phyloP scores from a whole-genome alignment of 192 early-diverging fungal species.

The Gonapodya prolifera region DNA sequence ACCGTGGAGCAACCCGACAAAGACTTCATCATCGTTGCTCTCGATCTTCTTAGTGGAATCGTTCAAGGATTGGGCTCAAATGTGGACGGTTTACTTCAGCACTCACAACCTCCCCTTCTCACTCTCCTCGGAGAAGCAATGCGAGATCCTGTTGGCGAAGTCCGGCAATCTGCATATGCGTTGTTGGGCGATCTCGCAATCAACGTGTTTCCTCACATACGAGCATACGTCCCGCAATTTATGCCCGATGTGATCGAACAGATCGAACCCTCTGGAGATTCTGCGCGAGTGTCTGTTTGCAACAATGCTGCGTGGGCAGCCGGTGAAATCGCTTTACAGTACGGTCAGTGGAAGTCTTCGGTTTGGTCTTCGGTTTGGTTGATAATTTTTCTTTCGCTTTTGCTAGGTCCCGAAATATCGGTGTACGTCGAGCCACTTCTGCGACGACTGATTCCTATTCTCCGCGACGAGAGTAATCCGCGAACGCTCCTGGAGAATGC shows the following conservation, averaged over 20 bases:
- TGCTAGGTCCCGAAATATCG: slow-evolving; percentile 56
- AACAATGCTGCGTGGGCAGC: slow-evolving; percentile 98
- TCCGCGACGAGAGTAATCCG: slow-evolving; percentile 52
- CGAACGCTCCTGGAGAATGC: slow-evolving; percentile 85
- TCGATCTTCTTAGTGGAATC: slow-evolving; percentile 90
- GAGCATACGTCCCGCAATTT: slow-evolving; percentile 65
- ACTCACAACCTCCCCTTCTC: slow-evolving; percentile 55
- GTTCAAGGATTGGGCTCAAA: slow-evolving; percentile 75
- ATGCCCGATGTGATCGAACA: slow-evolving; percentile 63
- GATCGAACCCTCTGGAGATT: slow-evolving; percentile 61
- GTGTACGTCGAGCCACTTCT: slow-evolving; percentile 71
- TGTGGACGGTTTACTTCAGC: slow-evolving; percentile 62
- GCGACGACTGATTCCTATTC: slow-evolving; percentile 69
- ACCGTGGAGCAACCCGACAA: slow-evolving; percentile 65
- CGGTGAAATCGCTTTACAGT: slow-evolving; percentile 90
- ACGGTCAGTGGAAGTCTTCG: slow-evolving; percentile 20
- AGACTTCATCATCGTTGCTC: slow-evolving; percentile 91
- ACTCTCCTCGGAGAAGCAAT: slow-evolving; percentile 73
- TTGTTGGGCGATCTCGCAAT: slow-evolving; percentile 96
- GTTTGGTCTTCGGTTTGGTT: background rate
- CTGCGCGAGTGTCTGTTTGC: slow-evolving; percentile 60
- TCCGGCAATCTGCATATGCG: slow-evolving; percentile 91
- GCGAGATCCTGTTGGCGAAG: slow-evolving; percentile 58
- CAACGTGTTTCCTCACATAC: slow-evolving; percentile 67
- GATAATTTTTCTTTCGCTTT: background rate